These are phyloP conservation scores for Calonectria multiphialidica DNA, from an alignment of 2,329 filamentous ascomycete species.

Conservation along the genomic window DNA sequence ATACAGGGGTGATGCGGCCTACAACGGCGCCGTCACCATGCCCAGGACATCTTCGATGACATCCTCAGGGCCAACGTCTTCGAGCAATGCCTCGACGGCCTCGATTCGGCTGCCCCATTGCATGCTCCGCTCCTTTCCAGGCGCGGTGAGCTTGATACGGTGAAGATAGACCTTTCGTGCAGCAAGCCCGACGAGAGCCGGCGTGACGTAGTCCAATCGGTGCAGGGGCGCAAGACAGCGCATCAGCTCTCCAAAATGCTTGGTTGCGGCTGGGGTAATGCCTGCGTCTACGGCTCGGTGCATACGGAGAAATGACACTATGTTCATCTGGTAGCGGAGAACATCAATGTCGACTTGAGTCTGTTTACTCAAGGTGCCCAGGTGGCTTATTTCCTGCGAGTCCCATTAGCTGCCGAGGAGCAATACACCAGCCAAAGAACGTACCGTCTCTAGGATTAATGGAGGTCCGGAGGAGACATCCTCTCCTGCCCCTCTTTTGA, in stretches of 20 bases:
- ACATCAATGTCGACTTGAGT: conserved; percentile 82
- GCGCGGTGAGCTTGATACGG: conserved; percentile 77
- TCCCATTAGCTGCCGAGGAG: conserved; percentile 31
- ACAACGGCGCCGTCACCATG: conserved; percentile 66
- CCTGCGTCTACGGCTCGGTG: conserved; percentile 87
- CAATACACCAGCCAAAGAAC: conserved; percentile 18
- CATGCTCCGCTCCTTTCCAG: conserved; percentile 85
- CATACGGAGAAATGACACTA: conserved; percentile 87
- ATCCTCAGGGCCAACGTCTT: conserved; percentile 70
- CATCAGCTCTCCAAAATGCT: conserved; percentile 78
- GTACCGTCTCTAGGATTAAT: conserved; percentile 59
- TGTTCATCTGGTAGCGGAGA: conserved; percentile 86
- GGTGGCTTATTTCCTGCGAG: conserved; percentile 65
- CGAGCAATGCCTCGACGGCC: conserved; percentile 76
- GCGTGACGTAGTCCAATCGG: conserved; percentile 82
- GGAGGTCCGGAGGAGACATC: conserved; percentile 40
- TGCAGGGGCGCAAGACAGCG: conserved; percentile 86
- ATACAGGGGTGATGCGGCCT: conserved; percentile 35
- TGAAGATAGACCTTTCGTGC: conserved; percentile 90
- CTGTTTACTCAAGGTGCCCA: conserved; percentile 69
- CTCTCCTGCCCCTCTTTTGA: conserved; percentile 50
- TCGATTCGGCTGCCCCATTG: conserved; percentile 89
- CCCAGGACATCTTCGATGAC: conserved; percentile 74
- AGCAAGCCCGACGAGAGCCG: conserved; percentile 85
- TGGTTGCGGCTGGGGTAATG: conserved; percentile 82